Evolutionary conservation across 805 yeast genomes (phyloP), one percentile per base, ranked within the genome.

Genomic region (Zygosaccharomyces pseudorouxii): DNA sequence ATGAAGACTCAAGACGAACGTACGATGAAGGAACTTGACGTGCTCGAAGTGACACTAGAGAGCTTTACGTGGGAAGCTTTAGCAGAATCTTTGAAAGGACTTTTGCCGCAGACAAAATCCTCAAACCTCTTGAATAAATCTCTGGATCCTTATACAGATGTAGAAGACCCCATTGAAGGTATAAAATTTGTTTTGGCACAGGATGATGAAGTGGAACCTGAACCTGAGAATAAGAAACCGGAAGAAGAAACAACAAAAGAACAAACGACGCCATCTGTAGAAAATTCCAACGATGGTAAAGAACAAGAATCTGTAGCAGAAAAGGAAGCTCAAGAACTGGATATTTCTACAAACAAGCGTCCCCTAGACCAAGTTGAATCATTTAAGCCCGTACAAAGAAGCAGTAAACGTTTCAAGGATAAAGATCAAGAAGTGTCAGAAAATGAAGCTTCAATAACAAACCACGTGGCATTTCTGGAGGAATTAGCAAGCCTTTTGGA

Each of bases 81-180:
- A 0, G 59, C 60, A 0, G 36, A 47, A 1, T 57, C 63, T 5
- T 33, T 70, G 2, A 57, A 57, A n/a, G 55, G 53, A 3, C 44
- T 63, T 2, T 45, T 69, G 33, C 72, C 79, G 3, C 76, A 71
- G 50, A 64, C 73, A 3, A 76, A 73, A 54, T 47, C 50, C 3
- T 50, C 56, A 40, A 56, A 54, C 23, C 53, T 54, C 36, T 49
- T 57, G 38, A 57, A 73, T 4, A 77, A 69, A 54, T 60, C 69
- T 28, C 60, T 72, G 27, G 88, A 83, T 54, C 75, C 78, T 0
- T 83, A 84, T 54, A 55, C 68, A 11, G 69, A 78, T 25, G 69
- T 78, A 0, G 79, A 76, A 30, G 68, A 65, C 2, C 74, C 82
- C 0, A 64, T 81, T 2, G 82, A 78, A 35, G 60, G 64, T 8